Evolutionary conservation across 495 filamentous ascomycete species (phyloP).

Genomic region (Neurospora sp.): DNA sequence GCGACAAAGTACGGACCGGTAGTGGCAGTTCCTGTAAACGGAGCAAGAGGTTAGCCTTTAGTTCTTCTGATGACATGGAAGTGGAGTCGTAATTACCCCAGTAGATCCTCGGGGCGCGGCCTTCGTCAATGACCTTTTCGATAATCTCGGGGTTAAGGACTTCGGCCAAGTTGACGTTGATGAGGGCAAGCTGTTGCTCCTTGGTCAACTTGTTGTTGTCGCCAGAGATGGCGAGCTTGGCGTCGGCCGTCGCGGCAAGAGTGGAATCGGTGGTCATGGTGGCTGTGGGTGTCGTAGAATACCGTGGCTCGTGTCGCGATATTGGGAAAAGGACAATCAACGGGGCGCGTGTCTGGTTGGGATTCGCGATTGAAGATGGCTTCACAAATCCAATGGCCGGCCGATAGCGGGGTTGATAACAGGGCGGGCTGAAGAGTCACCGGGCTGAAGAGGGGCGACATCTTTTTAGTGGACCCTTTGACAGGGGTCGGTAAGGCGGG

Average conservation of each 20-base stretch:
- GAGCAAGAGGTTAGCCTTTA: neutral
- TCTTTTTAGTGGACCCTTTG: neutral
- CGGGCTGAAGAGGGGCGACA: neutral
- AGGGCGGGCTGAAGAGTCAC: neutral
- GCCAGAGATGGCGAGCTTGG: constrained; percentile 4
- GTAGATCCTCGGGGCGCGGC: constrained; percentile 67
- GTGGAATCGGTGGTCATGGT: constrained; percentile 6
- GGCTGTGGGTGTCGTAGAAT: neutral
- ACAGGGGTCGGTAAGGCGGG: neutral
- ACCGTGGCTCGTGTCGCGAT: neutral
- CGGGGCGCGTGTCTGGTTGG: neutral
- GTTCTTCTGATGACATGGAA: neutral
- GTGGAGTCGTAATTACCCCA: constrained; percentile 49
- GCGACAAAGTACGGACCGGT: constrained; percentile 54
- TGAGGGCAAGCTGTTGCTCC: constrained; percentile 50
- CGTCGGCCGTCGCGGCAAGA: constrained; percentile 10
- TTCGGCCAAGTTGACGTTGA: constrained; percentile 73
- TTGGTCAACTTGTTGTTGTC: constrained; percentile 7
- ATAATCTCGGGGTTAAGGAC: constrained; percentile 80
- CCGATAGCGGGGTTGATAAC: neutral
- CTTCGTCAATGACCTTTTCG: constrained; percentile 60
- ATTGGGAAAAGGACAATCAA: neutral
- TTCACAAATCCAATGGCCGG: neutral
- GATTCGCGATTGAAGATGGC: neutral
- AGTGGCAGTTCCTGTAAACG: constrained; percentile 55